Percentiles rank a stretch among this genome's conserved stretches.
These are phyloP conservation scores for Otatea glauca DNA, from an alignment of 176 grass and related monocot genomes.

Conservation along the genomic window DNA sequence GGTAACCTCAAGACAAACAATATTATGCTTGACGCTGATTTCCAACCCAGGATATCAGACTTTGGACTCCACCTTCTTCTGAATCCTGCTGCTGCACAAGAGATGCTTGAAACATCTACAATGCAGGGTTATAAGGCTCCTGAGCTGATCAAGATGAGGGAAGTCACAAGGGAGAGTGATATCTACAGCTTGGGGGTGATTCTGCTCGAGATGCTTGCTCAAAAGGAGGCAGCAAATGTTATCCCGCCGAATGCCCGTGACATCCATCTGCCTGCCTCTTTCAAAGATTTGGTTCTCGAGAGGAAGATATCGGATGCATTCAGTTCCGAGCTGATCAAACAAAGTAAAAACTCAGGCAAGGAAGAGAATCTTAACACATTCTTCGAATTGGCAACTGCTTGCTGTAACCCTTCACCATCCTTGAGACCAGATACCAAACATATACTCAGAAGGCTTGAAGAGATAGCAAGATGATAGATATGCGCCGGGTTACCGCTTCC, in stretches of 20 bases:
- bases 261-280: slow-evolving; percentile 61
- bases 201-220: slow-evolving; percentile 87
- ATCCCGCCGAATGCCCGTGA: slow-evolving; percentile 47
- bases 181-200: slow-evolving; percentile 81
- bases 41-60: slow-evolving; percentile 82
- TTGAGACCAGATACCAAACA: slow-evolving; percentile 72
- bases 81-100: slow-evolving; percentile 60
- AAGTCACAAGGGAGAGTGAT: slow-evolving; percentile 65
- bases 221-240: slow-evolving; percentile 56
- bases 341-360: slow-evolving; percentile 55
- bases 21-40: slow-evolving; percentile 85
- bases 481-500: neutral
- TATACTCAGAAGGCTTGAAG: slow-evolving; percentile 65
- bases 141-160: slow-evolving; percentile 86
- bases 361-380: slow-evolving; percentile 56
- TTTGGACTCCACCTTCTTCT: slow-evolving; percentile 83
- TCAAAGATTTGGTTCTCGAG: slow-evolving; percentile 78
- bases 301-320: slow-evolving; percentile 73
- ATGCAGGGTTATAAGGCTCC: slow-evolving; percentile 82
- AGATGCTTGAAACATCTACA: slow-evolving; percentile 77
- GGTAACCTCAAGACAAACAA: slow-evolving; percentile 96
- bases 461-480: slow-evolving; percentile 50
- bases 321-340: slow-evolving; percentile 56
- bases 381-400: slow-evolving; percentile 60
- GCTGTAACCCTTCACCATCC: slow-evolving; percentile 74